These are phyloP conservation scores for Acer campestre DNA, from an alignment of 345 rosid genomes.

Conservation along the genomic window DNA sequence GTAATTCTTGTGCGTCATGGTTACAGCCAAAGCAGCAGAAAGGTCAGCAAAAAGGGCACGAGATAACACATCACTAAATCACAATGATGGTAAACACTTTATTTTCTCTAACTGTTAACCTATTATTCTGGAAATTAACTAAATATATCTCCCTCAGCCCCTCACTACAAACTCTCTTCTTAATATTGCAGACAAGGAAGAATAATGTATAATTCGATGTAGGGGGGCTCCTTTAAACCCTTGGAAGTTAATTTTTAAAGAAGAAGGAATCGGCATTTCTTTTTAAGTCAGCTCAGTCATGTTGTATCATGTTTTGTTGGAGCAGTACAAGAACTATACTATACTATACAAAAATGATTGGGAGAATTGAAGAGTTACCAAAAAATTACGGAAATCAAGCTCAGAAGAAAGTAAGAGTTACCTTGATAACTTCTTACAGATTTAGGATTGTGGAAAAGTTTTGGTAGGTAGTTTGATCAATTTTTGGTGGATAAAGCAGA, in stretches of 20 bases:
- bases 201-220: slow-evolving; percentile 1
- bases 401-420: neutral
- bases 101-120: slow-evolving; percentile 7
- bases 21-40: slow-evolving; percentile 61
- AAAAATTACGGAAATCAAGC: neutral
- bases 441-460: slow-evolving; percentile 1
- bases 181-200: slow-evolving; percentile 46
- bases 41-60: slow-evolving; percentile 49
- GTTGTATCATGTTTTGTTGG: neutral
- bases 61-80: slow-evolving; percentile 20
- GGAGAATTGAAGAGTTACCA: neutral
- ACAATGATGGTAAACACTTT: slow-evolving; percentile 39
- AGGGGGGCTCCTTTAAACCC: neutral
- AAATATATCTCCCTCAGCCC: neutral
- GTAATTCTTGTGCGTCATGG: slow-evolving; percentile 9
- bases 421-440: neutral
- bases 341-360: neutral
- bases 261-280: neutral
- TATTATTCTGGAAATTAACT: neutral
- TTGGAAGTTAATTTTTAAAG: neutral
- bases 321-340: neutral
- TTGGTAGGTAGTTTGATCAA: neutral
- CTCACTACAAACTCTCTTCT: neutral
- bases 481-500: neutral
- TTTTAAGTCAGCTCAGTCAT: neutral